Evolutionary conservation across 1,284 basidiomycete genomes (phyloP).

Genomic region (Neonothopanus nambi): DNA sequence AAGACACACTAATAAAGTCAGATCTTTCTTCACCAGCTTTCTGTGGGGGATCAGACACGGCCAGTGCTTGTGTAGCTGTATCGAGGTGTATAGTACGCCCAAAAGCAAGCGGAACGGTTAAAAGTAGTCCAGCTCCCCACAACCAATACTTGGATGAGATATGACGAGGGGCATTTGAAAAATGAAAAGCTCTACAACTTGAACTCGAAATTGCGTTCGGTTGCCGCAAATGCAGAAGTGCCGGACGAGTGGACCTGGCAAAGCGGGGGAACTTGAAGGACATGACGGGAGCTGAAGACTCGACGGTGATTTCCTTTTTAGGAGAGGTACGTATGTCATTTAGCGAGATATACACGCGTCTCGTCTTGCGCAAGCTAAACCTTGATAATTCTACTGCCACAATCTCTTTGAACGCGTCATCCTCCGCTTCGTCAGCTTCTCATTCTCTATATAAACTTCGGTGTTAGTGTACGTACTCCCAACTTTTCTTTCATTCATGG

Average conservation of each 20-base stretch:
- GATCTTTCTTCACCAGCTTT: slow-evolving; percentile 9
- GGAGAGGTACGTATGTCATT: neutral
- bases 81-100: slow-evolving; percentile 31
- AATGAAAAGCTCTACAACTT: neutral
- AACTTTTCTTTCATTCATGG: slow-evolving; percentile 2
- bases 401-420: slow-evolving; percentile 1
- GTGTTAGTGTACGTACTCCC: neutral
- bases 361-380: neutral
- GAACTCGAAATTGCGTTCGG: neutral
- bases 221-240: neutral
- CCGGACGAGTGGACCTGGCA: neutral
- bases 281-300: slow-evolving; percentile 1
- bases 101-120: slow-evolving; percentile 14
- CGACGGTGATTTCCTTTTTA: neutral
- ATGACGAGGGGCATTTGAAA: neutral
- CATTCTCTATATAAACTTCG: slow-evolving; percentile 4
- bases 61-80: slow-evolving; percentile 16
- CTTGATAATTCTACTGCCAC: neutral
- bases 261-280: slow-evolving; percentile 2
- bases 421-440: neutral
- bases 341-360: neutral
- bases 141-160: slow-evolving; percentile 18
- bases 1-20: slow-evolving; percentile 23
- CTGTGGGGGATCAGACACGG: neutral
- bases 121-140: slow-evolving; percentile 21